Conservation (phyloP, 2,329 filamentous ascomycete species). For the Mariannaea sp. region DNA sequence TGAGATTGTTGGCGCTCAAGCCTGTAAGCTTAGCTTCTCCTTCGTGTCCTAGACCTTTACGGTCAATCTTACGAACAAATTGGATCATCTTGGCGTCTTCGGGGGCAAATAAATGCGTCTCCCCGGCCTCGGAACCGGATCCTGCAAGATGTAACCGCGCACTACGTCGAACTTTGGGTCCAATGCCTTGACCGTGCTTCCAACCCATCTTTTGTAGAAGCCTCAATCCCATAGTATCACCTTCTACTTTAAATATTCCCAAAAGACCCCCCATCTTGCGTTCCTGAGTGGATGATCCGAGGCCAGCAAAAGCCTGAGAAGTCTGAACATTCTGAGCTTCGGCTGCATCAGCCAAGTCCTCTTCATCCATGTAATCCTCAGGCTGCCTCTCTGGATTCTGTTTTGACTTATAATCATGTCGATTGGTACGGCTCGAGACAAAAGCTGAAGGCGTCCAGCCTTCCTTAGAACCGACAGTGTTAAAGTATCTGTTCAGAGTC, state of each 20-base stretch:
- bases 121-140: constrained; percentile 44
- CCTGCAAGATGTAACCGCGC: constrained; percentile 65
- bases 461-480: constrained; percentile 97
- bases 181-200: constrained; percentile 91
- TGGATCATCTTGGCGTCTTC: constrained; percentile 74
- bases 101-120: constrained; percentile 80
- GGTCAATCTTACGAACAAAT: constrained; percentile 68
- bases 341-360: constrained; percentile 86
- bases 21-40: constrained; percentile 60
- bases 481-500: constrained; percentile 77
- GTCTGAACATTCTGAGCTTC: constrained; percentile 79
- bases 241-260: constrained; percentile 72
- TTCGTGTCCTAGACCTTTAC: constrained; percentile 71
- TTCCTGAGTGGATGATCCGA: constrained; percentile 70
- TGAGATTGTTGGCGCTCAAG: constrained; percentile 37
- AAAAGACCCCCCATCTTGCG: constrained; percentile 61
- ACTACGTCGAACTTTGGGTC: constrained; percentile 78
- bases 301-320: constrained; percentile 71
- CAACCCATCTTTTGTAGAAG: constrained; percentile 93
- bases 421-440: constrained; percentile 83
- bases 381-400: constrained; percentile 68
- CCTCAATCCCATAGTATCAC: constrained; percentile 86
- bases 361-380: constrained; percentile 98
- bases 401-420: constrained; percentile 66
- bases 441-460: constrained; percentile 95